Evolutionary conservation across 202 grass and related monocot species (phyloP).

Genomic region (Eragrostis tef): DNA sequence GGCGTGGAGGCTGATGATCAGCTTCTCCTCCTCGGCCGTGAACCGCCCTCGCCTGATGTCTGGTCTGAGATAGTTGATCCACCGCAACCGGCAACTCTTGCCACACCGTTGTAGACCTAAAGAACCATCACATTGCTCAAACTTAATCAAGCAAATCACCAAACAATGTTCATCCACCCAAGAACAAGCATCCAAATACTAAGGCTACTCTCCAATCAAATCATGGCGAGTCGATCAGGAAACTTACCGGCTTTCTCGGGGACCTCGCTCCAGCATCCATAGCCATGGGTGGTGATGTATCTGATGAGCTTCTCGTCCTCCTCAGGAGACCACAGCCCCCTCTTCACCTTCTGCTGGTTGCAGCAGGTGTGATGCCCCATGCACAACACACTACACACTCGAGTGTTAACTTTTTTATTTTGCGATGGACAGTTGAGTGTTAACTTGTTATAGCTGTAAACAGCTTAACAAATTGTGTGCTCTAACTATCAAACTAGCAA

Average conservation of each 20-base stretch:
- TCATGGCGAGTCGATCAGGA: background rate
- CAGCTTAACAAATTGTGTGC: slow-evolving; percentile 32
- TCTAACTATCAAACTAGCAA: slow-evolving; percentile 37
- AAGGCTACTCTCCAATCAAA: background rate
- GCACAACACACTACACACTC: slow-evolving; percentile 30
- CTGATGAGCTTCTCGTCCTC: slow-evolving; percentile 98
- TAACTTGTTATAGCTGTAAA: slow-evolving; percentile 1
- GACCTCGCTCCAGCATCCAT: slow-evolving; percentile 98
- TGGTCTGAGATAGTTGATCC: slow-evolving; percentile 97
- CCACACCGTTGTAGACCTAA: slow-evolving; percentile 85
- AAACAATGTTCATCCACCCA: background rate
- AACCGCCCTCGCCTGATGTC: slow-evolving; percentile 92
- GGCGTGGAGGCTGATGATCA: slow-evolving; percentile 93
- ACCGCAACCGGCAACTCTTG: slow-evolving; percentile 92
- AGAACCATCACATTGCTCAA: slow-evolving; percentile 42
- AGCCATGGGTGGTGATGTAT: slow-evolving; percentile 97
- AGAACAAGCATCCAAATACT: slow-evolving; percentile 3
- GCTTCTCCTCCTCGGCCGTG: slow-evolving; percentile 92
- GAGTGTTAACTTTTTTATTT: background rate
- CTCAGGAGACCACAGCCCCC: slow-evolving; percentile 97
- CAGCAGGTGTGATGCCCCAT: slow-evolving; percentile 99
- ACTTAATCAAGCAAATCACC: background rate
- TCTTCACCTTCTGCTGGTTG: slow-evolving; percentile 99
- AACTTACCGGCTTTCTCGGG: slow-evolving; percentile 86
- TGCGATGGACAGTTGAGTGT: too few relatives aligned